Evolutionary conservation across 768 basidiomycete genomes (phyloP), one percentile per base, ranked within the genome.

Genomic region (Fistulinella prunicolor): DNA sequence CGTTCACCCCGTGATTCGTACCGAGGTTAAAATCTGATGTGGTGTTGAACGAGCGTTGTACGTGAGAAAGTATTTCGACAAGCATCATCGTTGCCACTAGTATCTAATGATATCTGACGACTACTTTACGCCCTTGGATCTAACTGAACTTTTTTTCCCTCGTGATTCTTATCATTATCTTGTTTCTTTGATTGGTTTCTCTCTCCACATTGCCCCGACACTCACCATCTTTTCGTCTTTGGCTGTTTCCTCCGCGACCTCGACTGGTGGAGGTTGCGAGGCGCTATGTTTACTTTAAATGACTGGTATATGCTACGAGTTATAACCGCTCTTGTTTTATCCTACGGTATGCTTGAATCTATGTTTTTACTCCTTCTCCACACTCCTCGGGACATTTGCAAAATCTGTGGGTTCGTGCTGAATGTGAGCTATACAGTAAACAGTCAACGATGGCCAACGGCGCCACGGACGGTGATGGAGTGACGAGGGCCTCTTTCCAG

Each of bases 1-100:
- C 74, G 85, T 34, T 81, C 85, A n/a, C 84, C 82, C 10, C 70
- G 75, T 44, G 67, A 67, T 42, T 73, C 72, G 6, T 63, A 55
- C 46, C 62, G 37, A 35, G 38, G 55, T 40, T 63, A 49, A 50
- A 21, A 8, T 32, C 12, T 8, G 23, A 36, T 29, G n/a, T n/a
- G 34, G 38, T n/a, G 14, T 21, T 41, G 19, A 21, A 42, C 26
- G 29, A 22, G 1, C 24, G 26, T 26, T 20, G 12, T 29, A 19
- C 29, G 35, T 37, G 20, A 38, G 38, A 16, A 48, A 37, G 26
- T 22, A 22, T 28, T 12, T n/a, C 21, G 16, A 47, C 21, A 19
- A 14, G 20, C 38, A 51, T 17, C 2, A 24, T 41, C n/a, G n/a
- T n/a, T n/a, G n/a, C n/a, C n/a, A n/a, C n/a, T n/a, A n/a, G n/a